Evolutionary conservation across 805 yeast species (phyloP), one percentile per base, ranked within the genome.

Genomic region (Phaffomyces opuntiae): DNA sequence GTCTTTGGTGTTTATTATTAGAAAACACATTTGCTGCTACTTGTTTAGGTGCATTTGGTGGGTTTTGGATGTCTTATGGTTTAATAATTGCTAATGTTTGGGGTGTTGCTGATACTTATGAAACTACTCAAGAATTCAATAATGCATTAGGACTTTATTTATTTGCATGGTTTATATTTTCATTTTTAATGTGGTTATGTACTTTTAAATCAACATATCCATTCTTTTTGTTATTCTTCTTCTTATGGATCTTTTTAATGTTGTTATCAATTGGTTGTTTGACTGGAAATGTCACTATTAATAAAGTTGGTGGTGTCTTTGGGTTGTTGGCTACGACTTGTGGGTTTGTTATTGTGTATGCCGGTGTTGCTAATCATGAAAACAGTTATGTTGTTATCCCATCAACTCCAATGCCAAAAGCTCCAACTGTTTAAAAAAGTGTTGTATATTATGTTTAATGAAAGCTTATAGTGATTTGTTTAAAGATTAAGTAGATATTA

Each of bases 11-110:
- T 63, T 73, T 83, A 64, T 79, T 82, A n/a, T 70, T 78, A 36
- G 89, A 84, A 55, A 83, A 82, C 64, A 82, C 88, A 21, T 83
- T 81, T 66, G 87, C 87, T 65, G 86, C 82, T 53, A 73, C 83
- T 27, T 66, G 67, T 21, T 59, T 69, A 48, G 65, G 68, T 33
- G 60, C 72, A 6, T 69, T 66, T 53, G 91, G 87, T 48, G 90
- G 87, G 4, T 83, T 83, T 62, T 83, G 91, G 91, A 76, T 81
- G 69, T 69, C 81, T 26, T 83, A 78, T 70, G 89, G 82, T 49
- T 84, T 84, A 31, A 75, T 83, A 32, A 62, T 65, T 47, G 71
- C 76, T 40, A 81, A 80, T 40, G 74, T 75, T 57, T 81, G 80
- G 59, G 80, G 80, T 25, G 75, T 79, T 27, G 64, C 62, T 3